Percentiles rank a stretch among this genome's conserved stretches.
Conservation (phyloP, 768 basidiomycete species). For the Boletus barrowsii region DNA sequence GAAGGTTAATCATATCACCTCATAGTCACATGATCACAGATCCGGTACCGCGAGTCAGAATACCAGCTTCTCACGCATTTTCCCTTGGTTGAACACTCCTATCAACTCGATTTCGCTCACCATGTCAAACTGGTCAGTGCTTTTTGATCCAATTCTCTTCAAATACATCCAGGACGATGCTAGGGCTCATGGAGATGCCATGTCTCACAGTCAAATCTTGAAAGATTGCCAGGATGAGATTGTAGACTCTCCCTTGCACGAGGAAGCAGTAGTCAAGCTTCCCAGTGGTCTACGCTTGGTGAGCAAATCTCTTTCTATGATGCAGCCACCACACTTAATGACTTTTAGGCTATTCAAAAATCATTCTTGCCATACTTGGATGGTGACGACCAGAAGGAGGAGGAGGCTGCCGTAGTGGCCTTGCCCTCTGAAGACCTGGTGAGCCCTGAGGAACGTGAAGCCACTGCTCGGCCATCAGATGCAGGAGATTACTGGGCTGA, state of each 20-base stretch:
- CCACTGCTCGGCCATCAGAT: background rate
- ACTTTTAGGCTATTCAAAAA: background rate
- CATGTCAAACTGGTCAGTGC: background rate
- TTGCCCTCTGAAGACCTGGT: background rate
- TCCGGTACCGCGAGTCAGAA: background rate
- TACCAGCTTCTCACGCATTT: background rate
- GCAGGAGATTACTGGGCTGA: background rate
- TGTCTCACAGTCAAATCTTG: background rate
- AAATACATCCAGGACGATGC: too few relatives aligned
- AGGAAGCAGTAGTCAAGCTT: background rate
- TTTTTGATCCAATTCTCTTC: background rate
- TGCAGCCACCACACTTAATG: background rate
- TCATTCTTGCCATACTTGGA: background rate
- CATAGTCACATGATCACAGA: background rate
- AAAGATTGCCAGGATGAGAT: background rate
- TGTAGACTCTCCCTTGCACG: background rate
- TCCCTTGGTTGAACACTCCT: background rate
- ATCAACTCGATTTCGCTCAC: background rate
- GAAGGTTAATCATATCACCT: background rate
- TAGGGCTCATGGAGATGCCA: too few relatives aligned
- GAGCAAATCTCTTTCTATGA: background rate
- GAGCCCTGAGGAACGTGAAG: background rate
- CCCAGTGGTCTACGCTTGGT: background rate
- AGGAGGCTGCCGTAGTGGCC: background rate
- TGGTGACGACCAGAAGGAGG: background rate